These are phyloP conservation scores for Imleria badia DNA, from an alignment of 768 basidiomycete genomes.

Conservation along the genomic window DNA sequence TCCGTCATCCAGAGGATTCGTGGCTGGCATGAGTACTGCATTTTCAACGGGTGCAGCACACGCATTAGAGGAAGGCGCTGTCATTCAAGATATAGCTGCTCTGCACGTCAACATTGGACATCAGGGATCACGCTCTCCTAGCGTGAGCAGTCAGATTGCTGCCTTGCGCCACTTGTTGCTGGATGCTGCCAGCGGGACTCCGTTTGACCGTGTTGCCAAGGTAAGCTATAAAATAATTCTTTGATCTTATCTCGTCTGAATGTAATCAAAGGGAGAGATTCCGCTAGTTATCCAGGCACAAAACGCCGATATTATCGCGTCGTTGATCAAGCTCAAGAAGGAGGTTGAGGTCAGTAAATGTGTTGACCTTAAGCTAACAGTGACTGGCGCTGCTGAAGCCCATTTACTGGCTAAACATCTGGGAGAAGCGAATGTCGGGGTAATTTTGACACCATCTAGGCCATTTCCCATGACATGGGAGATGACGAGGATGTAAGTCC, in stretches of 20 bases:
- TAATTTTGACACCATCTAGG: constrained; percentile 65
- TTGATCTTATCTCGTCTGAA: neutral
- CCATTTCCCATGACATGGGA: constrained; percentile 79
- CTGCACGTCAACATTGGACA: constrained; percentile 61
- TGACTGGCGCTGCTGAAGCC: constrained; percentile 67
- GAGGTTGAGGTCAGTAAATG: constrained; percentile 53
- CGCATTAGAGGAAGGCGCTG: constrained; percentile 53
- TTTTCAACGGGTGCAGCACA: constrained; percentile 59
- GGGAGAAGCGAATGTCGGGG: constrained; percentile 63
- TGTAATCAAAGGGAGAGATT: constrained; percentile 51
- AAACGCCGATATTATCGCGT: constrained; percentile 82
- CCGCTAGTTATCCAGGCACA: constrained; percentile 74
- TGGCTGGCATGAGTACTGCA: constrained; percentile 56
- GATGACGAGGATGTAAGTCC: constrained; percentile 35
- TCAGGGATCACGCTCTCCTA: constrained; percentile 37
- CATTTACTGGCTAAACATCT: constrained; percentile 74
- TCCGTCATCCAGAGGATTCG: constrained; percentile 49
- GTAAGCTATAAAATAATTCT: constrained; percentile 28
- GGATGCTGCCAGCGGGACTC: constrained; percentile 16
- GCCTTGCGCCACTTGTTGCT: constrained; percentile 66
- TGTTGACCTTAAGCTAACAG: constrained; percentile 52
- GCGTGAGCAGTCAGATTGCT: constrained; percentile 82
- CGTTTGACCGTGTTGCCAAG: constrained; percentile 45
- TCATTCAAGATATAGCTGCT: constrained; percentile 60
- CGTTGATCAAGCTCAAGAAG: constrained; percentile 65